These are phyloP conservation scores for Bullera alba DNA, from an alignment of 768 basidiomycete species.

Conservation along the genomic window DNA sequence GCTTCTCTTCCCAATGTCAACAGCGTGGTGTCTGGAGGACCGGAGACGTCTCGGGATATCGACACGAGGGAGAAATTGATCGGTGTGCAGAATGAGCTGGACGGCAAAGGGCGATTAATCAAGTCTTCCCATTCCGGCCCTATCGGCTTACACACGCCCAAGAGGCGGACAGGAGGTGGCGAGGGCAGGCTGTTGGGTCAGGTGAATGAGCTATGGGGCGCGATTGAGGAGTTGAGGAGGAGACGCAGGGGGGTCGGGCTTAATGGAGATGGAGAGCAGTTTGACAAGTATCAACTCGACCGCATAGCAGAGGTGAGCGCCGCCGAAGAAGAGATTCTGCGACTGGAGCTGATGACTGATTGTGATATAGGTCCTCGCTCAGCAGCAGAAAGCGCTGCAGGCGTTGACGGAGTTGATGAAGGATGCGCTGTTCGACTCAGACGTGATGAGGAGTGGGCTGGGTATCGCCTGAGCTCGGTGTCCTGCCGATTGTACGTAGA, in stretches of 20 bases:
- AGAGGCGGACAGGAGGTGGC: constrained; percentile 4
- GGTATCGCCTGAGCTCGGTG: too few species aligned
- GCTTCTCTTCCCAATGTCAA: too few species aligned
- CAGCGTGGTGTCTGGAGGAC: too few species aligned
- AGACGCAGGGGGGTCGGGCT: constrained; percentile 6
- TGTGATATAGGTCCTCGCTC: constrained; percentile 22
- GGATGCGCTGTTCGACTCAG: constrained; percentile 24
- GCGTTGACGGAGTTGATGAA: constrained; percentile 28
- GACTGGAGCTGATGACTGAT: not conserved
- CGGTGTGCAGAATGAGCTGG: constrained; percentile 31
- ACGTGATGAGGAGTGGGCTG: constrained; percentile 16
- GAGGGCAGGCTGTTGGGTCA: constrained; percentile 38
- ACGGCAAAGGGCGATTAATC: constrained; percentile 18
- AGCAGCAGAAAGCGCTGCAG: constrained; percentile 35
- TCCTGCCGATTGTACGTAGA: too few species aligned
- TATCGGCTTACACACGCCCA: constrained; percentile 1
- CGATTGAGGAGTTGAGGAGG: constrained; percentile 36
- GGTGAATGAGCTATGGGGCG: constrained; percentile 43
- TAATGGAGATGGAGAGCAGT: constrained; percentile 23
- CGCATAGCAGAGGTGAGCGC: constrained; percentile 30
- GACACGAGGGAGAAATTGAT: constrained; percentile 27
- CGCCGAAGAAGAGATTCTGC: not conserved
- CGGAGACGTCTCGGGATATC: too few species aligned
- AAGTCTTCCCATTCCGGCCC: not conserved
- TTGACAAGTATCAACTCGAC: constrained; percentile 28